A percentile compares a stretch with the other conserved stretches of the same genome.
Evolutionary conservation across 331 rosid genomes (phyloP).

Genomic region (Pyracantha coccinea): DNA sequence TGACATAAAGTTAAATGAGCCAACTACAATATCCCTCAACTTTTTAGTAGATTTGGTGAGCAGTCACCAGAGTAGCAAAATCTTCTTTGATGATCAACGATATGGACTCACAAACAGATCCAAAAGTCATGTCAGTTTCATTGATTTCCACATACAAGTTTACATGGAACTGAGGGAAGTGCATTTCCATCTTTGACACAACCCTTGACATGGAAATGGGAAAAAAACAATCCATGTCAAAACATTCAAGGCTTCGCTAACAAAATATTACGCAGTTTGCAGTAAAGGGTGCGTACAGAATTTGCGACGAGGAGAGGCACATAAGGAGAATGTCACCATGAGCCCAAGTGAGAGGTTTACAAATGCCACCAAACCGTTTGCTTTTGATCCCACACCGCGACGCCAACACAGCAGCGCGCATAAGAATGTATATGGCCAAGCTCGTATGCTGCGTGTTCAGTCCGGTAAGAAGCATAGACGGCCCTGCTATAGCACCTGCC

Average conservation of each 20-base stretch:
- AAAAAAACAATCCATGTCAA: not conserved
- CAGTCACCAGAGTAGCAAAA: not conserved
- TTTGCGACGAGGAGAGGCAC: conserved; percentile 94
- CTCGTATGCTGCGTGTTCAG: conserved; percentile 72
- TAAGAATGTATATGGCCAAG: conserved; percentile 82
- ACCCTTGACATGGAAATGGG: not conserved
- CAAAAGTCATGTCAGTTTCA: not conserved
- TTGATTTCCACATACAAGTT: not conserved
- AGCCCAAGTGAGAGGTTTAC: conserved; percentile 96
- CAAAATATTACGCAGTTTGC: not conserved
- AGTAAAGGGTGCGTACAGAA: conserved; percentile 44
- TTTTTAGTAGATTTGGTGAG: not conserved
- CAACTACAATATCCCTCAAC: not conserved
- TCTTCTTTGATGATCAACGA: not conserved
- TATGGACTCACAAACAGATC: not conserved
- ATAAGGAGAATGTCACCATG: conserved; percentile 93
- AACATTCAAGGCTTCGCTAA: not conserved
- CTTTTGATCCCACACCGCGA: conserved; percentile 95
- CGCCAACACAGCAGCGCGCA: conserved; percentile 93
- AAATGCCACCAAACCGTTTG: conserved; percentile 66
- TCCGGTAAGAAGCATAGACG: conserved; percentile 85
- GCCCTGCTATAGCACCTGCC: conserved; percentile 93
- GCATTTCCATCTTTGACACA: not conserved
- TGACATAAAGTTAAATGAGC: not conserved
- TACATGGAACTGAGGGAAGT: not conserved